These are phyloP conservation scores for Rhexocercosporidium sp. DNA, from an alignment of 2,329 filamentous ascomycete genomes.

Conservation along the genomic window DNA sequence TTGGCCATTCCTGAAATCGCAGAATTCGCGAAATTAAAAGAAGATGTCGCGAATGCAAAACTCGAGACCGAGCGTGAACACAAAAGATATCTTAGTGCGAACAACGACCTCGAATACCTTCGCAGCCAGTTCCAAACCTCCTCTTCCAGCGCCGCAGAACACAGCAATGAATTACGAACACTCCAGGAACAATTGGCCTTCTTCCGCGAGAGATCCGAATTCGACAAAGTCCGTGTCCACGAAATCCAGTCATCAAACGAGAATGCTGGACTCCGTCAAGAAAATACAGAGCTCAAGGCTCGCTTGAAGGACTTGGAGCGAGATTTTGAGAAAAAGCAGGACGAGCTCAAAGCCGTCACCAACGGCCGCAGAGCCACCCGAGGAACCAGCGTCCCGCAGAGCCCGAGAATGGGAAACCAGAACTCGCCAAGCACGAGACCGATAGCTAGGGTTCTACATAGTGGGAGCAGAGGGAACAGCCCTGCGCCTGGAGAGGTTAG, in stretches of 20 bases:
- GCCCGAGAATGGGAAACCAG: conserved; percentile 37
- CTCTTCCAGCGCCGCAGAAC: conserved; percentile 32
- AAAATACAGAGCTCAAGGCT: conserved; percentile 43
- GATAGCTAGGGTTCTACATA: conserved; percentile 22
- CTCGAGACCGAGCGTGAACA: conserved; percentile 33
- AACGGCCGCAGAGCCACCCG: conserved; percentile 47
- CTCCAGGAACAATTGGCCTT: conserved; percentile 27
- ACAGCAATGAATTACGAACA: conserved; percentile 23
- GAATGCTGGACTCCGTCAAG: conserved; percentile 24
- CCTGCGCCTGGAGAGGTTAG: conserved; percentile 30
- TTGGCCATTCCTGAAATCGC: conserved; percentile 47
- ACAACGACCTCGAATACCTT: conserved; percentile 39
- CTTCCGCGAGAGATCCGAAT: conserved; percentile 33
- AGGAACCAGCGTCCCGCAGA: conserved; percentile 38
- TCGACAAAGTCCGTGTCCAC: conserved; percentile 38
- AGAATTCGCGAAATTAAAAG: conserved; percentile 48
- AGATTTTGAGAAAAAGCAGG: conserved; percentile 47
- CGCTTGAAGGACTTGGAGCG: conserved; percentile 43
- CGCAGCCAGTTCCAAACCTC: conserved; percentile 39
- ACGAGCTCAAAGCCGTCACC: conserved; percentile 43
- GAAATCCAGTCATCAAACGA: conserved; percentile 35
- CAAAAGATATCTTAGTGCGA: conserved; percentile 26
- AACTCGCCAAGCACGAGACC: conserved; percentile 34
- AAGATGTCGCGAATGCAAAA: conserved; percentile 39
- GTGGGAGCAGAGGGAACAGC: conserved; percentile 35